Evolutionary conservation across 805 yeast species (phyloP).

Genomic region (Yarrowia keelungensis): DNA sequence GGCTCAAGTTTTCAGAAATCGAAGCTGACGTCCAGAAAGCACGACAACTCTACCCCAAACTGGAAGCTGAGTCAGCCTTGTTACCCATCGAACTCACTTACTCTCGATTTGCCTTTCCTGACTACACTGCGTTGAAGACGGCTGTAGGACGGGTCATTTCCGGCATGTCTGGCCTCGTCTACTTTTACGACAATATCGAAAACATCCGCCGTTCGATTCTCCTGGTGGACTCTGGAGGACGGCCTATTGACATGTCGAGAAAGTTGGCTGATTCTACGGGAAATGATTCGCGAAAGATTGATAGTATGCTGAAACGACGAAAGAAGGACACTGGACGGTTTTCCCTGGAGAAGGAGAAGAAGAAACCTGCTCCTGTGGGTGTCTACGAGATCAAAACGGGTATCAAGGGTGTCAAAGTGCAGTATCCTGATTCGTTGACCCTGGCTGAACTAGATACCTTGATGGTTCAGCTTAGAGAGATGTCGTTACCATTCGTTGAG

Average conservation of each 20-base stretch:
- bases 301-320: conserved; percentile 16
- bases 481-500: conserved; percentile 14
- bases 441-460: conserved; percentile 8
- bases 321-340: conserved; percentile 23
- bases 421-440: conserved; percentile 12
- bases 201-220: conserved; percentile 25
- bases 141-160: conserved; percentile 3
- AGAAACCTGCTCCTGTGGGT: conserved; percentile 13
- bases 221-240: conserved; percentile 4
- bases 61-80: conserved; percentile 42
- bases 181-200: conserved; percentile 30
- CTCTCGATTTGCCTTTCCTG: conserved; percentile 21
- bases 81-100: conserved; percentile 42
- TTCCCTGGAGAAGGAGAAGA: background rate
- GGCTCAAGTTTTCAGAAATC: conserved; percentile 21
- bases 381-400: conserved; percentile 25
- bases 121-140: conserved; percentile 23
- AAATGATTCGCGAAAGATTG: conserved; percentile 17
- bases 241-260: conserved; percentile 30
- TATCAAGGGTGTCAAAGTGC: background rate
- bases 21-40: conserved; percentile 24
- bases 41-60: conserved; percentile 39
- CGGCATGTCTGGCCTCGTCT: conserved; percentile 21
- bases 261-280: conserved; percentile 22
- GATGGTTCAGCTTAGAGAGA: conserved; percentile 2